Conservation (phyloP, 2,329 filamentous ascomycete genomes). For the Parastagonospora avenae region DNA sequence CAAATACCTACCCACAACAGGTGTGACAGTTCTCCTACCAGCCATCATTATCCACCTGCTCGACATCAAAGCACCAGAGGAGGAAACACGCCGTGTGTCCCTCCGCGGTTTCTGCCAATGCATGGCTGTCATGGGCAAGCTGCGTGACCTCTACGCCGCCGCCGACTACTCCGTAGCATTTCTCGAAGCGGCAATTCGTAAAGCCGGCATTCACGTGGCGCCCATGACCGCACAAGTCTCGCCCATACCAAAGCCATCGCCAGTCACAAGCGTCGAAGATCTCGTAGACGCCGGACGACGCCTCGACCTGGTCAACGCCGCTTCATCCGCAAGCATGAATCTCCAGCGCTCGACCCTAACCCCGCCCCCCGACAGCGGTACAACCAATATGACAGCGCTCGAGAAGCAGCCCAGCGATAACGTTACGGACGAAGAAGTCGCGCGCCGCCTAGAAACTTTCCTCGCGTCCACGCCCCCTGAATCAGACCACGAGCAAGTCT, state of each 20-base stretch:
- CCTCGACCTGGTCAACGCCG: conserved; percentile 38
- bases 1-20: conserved; percentile 82
- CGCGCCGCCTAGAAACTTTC: conserved; percentile 54
- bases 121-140: conserved; percentile 86
- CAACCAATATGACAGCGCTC: conserved; percentile 39
- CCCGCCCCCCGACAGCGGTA: conserved; percentile 47
- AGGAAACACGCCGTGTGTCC: conserved; percentile 72
- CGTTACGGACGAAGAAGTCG: conserved; percentile 54
- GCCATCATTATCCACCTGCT: conserved; percentile 93
- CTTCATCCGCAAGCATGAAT: conserved; percentile 15
- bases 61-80: conserved; percentile 84
- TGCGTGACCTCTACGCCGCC: conserved; percentile 87
- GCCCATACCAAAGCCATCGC: conserved; percentile 28
- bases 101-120: conserved; percentile 85
- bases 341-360: conserved; percentile 43
- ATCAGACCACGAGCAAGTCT: conserved; percentile 45
- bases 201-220: conserved; percentile 77
- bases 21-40: conserved; percentile 87
- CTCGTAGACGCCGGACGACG: conserved; percentile 53
- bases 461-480: conserved; percentile 57
- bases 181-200: conserved; percentile 87
- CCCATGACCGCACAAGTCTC: conserved; percentile 39
- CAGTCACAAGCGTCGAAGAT: conserved; percentile 52
- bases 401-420: conserved; percentile 37
- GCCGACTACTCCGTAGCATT: conserved; percentile 97